Conservation (phyloP, 805 yeast genomes). For the Ogataea glucozyma region DNA sequence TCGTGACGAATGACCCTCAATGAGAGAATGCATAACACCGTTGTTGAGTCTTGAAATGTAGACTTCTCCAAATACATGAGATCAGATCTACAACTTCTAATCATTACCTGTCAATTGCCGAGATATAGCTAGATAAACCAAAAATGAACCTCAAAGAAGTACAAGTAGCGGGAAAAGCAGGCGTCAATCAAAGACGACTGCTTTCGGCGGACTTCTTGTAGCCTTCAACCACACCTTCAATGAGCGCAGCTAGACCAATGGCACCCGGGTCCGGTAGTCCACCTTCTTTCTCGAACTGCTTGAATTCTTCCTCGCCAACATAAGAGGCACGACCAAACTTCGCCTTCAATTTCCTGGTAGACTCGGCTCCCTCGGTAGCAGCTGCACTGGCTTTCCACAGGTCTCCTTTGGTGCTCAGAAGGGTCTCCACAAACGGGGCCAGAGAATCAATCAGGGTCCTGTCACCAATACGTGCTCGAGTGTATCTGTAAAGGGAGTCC, state of each 20-base stretch:
- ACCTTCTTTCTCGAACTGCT: conserved; percentile 51
- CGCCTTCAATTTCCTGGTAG: conserved; percentile 74
- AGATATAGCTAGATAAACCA: too few relatives aligned
- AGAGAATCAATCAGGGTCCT: conserved; percentile 87
- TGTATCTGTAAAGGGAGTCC: conserved; percentile 76
- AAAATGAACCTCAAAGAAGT: too few relatives aligned
- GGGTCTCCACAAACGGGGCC: conserved; percentile 77
- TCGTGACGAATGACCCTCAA: too few relatives aligned
- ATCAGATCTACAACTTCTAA: too few relatives aligned
- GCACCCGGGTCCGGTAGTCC: conserved; percentile 97
- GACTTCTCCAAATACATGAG: too few relatives aligned
- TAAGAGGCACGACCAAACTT: conserved; percentile 93
- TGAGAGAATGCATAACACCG: too few relatives aligned
- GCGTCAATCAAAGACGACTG: too few relatives aligned
- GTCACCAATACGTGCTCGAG: conserved; percentile 87
- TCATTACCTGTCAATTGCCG: too few relatives aligned
- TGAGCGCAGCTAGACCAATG: conserved; percentile 61
- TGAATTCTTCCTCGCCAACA: conserved; percentile 63
- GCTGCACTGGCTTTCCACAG: conserved; percentile 62
- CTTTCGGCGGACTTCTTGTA: too few relatives aligned
- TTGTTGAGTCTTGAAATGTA: too few relatives aligned
- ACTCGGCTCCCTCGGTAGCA: conserved; percentile 73
- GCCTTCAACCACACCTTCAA: conserved; percentile 34
- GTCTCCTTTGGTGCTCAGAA: conserved; percentile 48
- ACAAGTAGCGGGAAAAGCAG: too few relatives aligned